These are phyloP conservation scores for Solanum medicagineum DNA, from an alignment of 257 asterid genomes.

Conservation along the genomic window DNA sequence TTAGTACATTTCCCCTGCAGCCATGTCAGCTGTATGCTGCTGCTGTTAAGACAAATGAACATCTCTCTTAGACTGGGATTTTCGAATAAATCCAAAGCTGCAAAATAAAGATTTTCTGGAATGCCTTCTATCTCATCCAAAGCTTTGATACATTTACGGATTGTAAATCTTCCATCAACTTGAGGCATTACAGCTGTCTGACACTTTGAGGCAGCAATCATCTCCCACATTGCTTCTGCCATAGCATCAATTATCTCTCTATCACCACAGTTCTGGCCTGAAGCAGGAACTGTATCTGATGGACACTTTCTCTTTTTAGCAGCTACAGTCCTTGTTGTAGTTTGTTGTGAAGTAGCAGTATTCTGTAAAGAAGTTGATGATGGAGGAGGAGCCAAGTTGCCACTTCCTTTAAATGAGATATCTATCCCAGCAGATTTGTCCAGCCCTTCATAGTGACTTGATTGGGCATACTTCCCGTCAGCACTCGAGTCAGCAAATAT, in stretches of 20 bases:
- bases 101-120: constrained; percentile 50
- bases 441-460: constrained; percentile 78
- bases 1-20: constrained; percentile 53
- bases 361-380: constrained; percentile 25
- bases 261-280: constrained; percentile 35
- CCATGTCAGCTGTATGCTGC: constrained; percentile 46
- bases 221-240: constrained; percentile 50
- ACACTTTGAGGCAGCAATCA: constrained; percentile 58
- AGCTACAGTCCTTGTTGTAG: constrained; percentile 16
- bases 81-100: constrained; percentile 74
- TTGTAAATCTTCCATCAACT: constrained; percentile 38
- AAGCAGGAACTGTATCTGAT: constrained; percentile 25
- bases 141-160: constrained; percentile 56
- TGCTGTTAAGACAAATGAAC: constrained; percentile 49
- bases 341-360: constrained; percentile 31
- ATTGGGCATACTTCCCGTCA: constrained; percentile 88
- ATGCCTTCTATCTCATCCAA: constrained; percentile 75
- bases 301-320: constrained; percentile 70
- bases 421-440: constrained; percentile 32
- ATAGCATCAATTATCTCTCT: constrained; percentile 37
- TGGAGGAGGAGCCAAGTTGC: constrained; percentile 28
- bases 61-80: constrained; percentile 56
- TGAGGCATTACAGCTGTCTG: constrained; percentile 17
- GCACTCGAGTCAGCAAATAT: constrained; percentile 83
- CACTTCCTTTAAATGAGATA: constrained; percentile 23